Conservation (phyloP, 306 rosid species). For the Prunus salicina region DNA sequence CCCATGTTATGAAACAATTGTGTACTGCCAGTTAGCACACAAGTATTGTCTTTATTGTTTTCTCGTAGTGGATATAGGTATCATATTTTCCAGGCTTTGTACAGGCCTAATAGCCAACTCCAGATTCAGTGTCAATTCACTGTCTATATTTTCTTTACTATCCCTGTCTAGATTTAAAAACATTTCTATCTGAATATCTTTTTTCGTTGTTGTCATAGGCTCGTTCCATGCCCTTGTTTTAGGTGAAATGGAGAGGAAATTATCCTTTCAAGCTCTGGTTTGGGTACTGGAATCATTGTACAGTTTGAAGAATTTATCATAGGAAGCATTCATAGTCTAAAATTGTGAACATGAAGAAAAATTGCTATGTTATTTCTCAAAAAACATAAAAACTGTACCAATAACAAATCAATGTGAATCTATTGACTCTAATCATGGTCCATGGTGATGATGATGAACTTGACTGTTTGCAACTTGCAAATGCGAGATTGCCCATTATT, state of each 20-base stretch:
- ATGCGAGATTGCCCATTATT: neutral
- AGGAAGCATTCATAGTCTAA: neutral
- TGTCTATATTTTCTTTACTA: neutral
- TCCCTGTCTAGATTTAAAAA: neutral
- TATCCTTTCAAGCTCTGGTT: neutral
- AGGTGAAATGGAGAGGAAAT: neutral
- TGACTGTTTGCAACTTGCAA: neutral
- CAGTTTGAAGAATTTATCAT: neutral
- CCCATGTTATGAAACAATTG: neutral
- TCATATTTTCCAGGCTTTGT: neutral
- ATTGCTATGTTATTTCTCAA: neutral
- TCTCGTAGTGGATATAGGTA: neutral
- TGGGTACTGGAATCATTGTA: neutral
- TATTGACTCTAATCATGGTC: neutral
- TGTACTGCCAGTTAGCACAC: neutral
- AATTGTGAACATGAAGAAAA: neutral
- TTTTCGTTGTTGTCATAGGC: neutral
- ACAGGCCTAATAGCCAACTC: neutral
- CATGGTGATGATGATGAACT: neutral
- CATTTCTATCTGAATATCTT: neutral
- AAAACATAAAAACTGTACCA: neutral
- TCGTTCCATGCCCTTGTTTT: neutral
- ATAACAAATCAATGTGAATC: neutral
- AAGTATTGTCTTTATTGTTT: neutral
- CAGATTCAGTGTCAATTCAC: neutral